These are phyloP conservation scores for Aspergillus avenaceus DNA, from an alignment of 495 filamentous ascomycete species.

Conservation along the genomic window DNA sequence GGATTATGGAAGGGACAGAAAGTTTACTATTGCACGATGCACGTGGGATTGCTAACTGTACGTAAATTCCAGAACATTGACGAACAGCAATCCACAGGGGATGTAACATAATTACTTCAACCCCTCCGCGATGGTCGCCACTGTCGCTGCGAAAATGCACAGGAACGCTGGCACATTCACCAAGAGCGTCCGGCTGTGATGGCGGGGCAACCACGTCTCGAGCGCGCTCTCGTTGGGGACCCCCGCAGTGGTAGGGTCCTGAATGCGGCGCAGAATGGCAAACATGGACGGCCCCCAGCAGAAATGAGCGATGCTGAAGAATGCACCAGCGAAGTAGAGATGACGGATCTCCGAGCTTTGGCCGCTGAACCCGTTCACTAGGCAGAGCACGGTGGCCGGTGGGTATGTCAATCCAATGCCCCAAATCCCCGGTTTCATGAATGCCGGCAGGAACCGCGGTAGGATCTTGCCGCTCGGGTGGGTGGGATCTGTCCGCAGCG, in stretches of 20 bases:
- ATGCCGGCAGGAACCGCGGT: background rate
- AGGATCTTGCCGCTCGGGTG: background rate
- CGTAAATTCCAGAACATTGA: too few relatives aligned
- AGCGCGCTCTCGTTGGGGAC: background rate
- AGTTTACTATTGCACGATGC: too few relatives aligned
- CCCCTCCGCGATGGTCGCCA: too few relatives aligned
- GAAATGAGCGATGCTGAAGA: conserved; percentile 2
- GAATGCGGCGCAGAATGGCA: background rate
- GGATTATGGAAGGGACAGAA: too few relatives aligned
- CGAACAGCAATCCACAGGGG: too few relatives aligned
- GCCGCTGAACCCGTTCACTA: background rate
- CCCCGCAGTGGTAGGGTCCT: background rate
- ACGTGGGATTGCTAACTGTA: too few relatives aligned
- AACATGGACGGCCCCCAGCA: background rate
- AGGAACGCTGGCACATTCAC: background rate
- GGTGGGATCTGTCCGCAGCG: background rate
- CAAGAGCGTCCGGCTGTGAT: background rate
- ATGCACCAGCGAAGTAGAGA: background rate
- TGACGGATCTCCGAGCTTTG: background rate
- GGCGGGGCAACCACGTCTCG: background rate
- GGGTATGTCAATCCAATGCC: background rate
- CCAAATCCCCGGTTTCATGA: background rate
- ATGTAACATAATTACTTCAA: too few relatives aligned
- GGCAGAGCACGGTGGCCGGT: background rate
- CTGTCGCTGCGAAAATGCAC: background rate